Evolutionary conservation across 2,329 filamentous ascomycete species (phyloP).

Genomic region (Paracorniculantispora psalliotae): DNA sequence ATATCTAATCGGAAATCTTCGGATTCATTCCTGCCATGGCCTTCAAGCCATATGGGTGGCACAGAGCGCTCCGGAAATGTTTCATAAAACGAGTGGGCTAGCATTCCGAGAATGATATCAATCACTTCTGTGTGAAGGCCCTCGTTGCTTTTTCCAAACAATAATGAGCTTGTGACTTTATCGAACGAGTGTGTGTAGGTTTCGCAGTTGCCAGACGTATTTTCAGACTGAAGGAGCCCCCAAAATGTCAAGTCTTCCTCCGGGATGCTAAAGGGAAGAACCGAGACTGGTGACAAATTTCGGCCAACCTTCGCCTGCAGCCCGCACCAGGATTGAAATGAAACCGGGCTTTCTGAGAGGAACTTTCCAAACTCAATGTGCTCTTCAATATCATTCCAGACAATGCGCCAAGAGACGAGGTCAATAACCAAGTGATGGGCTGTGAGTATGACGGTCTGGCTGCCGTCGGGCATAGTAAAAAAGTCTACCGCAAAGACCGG

Average conservation of each 20-base stretch:
- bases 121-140: constrained; percentile 31
- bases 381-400: constrained; percentile 18
- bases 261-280: neutral
- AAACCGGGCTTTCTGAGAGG: constrained; percentile 12
- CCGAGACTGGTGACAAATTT: neutral
- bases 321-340: constrained; percentile 33
- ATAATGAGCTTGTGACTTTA: constrained; percentile 12
- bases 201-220: neutral
- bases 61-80: constrained; percentile 30
- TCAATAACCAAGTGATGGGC: constrained; percentile 28
- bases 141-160: constrained; percentile 24
- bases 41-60: constrained; percentile 35
- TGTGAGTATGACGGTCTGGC: neutral
- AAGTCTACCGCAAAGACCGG: neutral
- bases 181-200: neutral
- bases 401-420: constrained; percentile 46
- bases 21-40: constrained; percentile 35
- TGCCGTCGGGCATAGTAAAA: neutral
- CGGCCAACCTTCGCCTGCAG: too few species aligned
- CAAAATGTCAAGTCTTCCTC: neutral
- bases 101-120: constrained; percentile 33
- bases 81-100: constrained; percentile 29
- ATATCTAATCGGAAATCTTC: constrained; percentile 29
- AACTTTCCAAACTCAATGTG: constrained; percentile 9
- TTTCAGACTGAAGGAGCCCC: neutral